Base-by-base conservation (phyloP, 2,329 filamentous ascomycete species). In the Ceratocystis diversiconidia region DNA sequence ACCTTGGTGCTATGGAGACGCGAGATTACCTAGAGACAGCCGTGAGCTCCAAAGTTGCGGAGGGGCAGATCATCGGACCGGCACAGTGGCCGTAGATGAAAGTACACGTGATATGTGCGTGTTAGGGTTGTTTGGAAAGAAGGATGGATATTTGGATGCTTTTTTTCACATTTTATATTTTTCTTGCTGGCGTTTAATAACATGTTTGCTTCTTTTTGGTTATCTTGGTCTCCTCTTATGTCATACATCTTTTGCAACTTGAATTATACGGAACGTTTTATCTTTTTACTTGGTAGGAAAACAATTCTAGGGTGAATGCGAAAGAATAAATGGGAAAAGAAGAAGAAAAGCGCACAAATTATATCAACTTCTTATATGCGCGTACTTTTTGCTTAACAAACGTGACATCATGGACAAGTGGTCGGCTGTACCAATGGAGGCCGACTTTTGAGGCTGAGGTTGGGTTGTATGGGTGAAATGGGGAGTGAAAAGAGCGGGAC, bases 61-160 rank as follows among this genome's bases (percentile, higher is more conserved):
- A 75, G 0, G 79, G 79, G 1, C 73, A 79, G 69, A 79, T 73
- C 2, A 81, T 85, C 73, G 82, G 82, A 46, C 81, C 82, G 3
- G 73, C 73, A 15, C 71, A 71, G 12, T 82, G 79, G 80, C 76
- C 75, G 46, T 80, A 57, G 12, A 57, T 57, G 52, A 12, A 12
- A 15, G 52, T 32, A 7, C 22, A 57, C 52, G 52, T 57, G 52
- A 57, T 15, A 57, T 30, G 12, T 28, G 10, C 8, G 22, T 30
- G 28, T 30, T 30, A 28, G 52, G 52, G 52, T 57, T 28, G 10
- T 15, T 52, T n/a, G 25, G 52, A 28, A 55, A 57, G 25, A 32
- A 28, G 52, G 52, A 19, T 10, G 22, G 36, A 41, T 4, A 73
- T 63, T 63, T 63, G 12, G 7, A 46, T 62, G 36, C 36, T 55